Percentiles rank a stretch among this genome's conserved stretches.
These are phyloP conservation scores for Taphrina betulina DNA, from an alignment of 1,139 yeast genomes.

Conservation along the genomic window DNA sequence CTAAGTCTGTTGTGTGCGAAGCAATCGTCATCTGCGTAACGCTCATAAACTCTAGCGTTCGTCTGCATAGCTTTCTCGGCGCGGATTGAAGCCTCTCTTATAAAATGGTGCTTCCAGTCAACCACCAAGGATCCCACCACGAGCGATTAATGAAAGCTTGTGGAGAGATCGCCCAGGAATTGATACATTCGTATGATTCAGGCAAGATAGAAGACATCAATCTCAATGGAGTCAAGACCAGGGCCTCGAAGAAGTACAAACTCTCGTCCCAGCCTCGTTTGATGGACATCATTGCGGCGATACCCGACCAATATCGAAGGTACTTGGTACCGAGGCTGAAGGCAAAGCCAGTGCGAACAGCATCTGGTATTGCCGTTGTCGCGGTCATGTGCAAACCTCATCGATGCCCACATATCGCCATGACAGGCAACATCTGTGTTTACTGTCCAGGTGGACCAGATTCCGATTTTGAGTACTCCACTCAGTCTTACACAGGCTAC, in stretches of 20 bases:
- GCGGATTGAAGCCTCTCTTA: too few species aligned
- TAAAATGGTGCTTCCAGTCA: constrained; percentile 17
- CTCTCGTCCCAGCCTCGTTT: constrained; percentile 89
- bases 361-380: constrained; percentile 95
- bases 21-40: too few species aligned
- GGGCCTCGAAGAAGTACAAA: constrained; percentile 85
- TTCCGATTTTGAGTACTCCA: constrained; percentile 93
- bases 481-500: constrained; percentile 97
- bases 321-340: constrained; percentile 87
- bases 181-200: constrained; percentile 35
- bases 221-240: constrained; percentile 81
- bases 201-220: constrained; percentile 59
- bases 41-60: too few species aligned
- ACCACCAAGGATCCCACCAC: constrained; percentile 9
- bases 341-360: constrained; percentile 98
- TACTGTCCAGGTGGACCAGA: constrained; percentile 99
- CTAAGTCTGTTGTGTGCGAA: too few species aligned
- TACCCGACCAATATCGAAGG: constrained; percentile 93
- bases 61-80: too few species aligned
- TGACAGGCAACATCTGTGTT: constrained; percentile 97
- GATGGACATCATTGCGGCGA: constrained; percentile 90
- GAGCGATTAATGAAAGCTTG: constrained; percentile 35
- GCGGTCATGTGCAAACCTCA: constrained; percentile 99
- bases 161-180: constrained; percentile 35
- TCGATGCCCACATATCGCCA: constrained; percentile 98